Percentiles rank a stretch among this genome's conserved stretches.
phyloP scores from a whole-genome alignment of 768 basidiomycete genomes.

The Kwoniella dendrophila region DNA sequence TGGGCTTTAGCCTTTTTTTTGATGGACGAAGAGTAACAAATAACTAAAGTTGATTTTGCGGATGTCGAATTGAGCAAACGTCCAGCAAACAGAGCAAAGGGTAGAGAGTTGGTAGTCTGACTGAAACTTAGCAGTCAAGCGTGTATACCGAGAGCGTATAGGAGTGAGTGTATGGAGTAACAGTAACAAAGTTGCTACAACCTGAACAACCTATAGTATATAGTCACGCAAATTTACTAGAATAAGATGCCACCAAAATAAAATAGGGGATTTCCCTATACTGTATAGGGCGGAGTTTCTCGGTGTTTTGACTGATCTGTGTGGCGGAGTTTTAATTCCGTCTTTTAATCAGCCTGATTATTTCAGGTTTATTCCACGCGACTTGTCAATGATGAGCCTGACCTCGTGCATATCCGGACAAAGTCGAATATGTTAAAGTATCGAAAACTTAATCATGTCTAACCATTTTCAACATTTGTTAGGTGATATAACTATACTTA shows the following conservation, averaged over 20 bases:
- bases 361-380: neutral
- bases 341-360: neutral
- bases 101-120: neutral
- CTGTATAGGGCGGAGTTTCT: slow-evolving; percentile 37
- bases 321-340: slow-evolving; percentile 1
- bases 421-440: no score
- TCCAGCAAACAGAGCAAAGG: neutral
- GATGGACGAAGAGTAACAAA: slow-evolving; percentile 17
- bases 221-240: no score
- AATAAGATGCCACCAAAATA: neutral
- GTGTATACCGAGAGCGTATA: neutral
- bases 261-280: neutral
- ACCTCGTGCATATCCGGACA: neutral
- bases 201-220: no score
- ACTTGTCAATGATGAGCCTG: neutral
- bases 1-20: slow-evolving; percentile 19
- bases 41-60: slow-evolving; percentile 3
- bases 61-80: slow-evolving; percentile 15
- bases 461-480: no score
- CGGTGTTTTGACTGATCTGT: slow-evolving; percentile 25
- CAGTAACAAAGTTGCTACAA: no score
- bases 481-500: no score
- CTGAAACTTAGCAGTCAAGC: neutral
- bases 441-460: no score
- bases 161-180: slow-evolving; percentile 4